Conservation (phyloP, 2,329 filamentous ascomycete species). For the Metarhizium brunneum region DNA sequence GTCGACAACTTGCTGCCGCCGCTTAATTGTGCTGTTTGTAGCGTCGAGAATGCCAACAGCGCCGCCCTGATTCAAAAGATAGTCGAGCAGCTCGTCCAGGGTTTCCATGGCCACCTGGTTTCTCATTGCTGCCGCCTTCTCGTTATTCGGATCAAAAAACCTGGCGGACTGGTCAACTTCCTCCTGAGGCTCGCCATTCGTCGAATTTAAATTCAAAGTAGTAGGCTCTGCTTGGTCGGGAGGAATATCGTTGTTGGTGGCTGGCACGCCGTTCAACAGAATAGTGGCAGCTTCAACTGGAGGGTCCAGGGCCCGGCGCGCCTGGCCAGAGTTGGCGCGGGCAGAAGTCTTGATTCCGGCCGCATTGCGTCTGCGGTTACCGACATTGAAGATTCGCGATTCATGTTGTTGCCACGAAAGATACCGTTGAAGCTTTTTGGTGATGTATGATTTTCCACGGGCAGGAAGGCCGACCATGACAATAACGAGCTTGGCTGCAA, state of each 20-base stretch:
- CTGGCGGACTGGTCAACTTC: constrained; percentile 78
- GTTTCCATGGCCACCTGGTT: constrained; percentile 92
- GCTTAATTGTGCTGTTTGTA: constrained; percentile 88
- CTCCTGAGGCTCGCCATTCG: constrained; percentile 18
- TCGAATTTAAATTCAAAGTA: constrained; percentile 24
- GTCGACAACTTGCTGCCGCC: constrained; percentile 74
- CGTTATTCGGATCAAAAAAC: constrained; percentile 91
- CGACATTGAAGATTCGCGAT: constrained; percentile 94
- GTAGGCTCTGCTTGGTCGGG: constrained; percentile 28
- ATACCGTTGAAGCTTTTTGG: constrained; percentile 93
- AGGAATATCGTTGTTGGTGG: constrained; percentile 20
- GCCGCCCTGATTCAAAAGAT: constrained; percentile 71
- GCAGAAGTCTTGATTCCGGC: constrained; percentile 45
- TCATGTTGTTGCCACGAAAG: constrained; percentile 97
- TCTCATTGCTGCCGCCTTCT: constrained; percentile 68
- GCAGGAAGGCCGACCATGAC: constrained; percentile 97
- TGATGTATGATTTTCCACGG: constrained; percentile 96
- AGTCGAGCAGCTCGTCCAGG: constrained; percentile 83
- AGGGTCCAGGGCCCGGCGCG: constrained; percentile 30
- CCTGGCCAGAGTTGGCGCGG: constrained; percentile 22
- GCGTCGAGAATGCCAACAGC: constrained; percentile 94
- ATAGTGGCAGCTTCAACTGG: constrained; percentile 47
- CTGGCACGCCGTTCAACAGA: constrained; percentile 43
- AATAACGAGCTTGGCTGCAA: constrained; percentile 93
- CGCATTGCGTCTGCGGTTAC: constrained; percentile 75